Evolutionary conservation across 345 rosid genomes (phyloP).

Genomic region (Heritiera fomes): DNA sequence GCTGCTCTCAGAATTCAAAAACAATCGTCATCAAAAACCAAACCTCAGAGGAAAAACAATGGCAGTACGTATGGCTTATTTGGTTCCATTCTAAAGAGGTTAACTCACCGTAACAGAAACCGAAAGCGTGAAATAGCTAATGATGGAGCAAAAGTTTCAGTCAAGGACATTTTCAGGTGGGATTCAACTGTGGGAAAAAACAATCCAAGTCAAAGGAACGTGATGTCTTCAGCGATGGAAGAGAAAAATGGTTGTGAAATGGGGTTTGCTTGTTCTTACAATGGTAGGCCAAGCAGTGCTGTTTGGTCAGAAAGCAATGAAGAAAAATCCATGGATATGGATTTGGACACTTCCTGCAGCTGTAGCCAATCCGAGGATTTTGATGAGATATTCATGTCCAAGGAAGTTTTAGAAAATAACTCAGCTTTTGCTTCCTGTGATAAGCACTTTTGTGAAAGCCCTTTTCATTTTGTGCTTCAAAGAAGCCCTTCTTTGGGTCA

Average conservation of each 20-base stretch:
- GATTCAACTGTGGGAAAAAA: constrained; percentile 45
- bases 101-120: constrained; percentile 38
- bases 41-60: constrained; percentile 39
- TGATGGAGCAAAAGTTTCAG: constrained; percentile 37
- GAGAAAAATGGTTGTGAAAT: constrained; percentile 34
- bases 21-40: constrained; percentile 39
- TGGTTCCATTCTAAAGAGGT: constrained; percentile 65
- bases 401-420: neutral
- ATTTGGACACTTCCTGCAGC: constrained; percentile 52
- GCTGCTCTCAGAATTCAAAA: constrained; percentile 83
- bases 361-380: constrained; percentile 44
- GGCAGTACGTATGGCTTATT: constrained; percentile 45
- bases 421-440: constrained; percentile 40
- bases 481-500: constrained; percentile 49
- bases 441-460: constrained; percentile 58
- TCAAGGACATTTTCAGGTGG: constrained; percentile 52
- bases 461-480: constrained; percentile 65
- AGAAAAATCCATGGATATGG: constrained; percentile 60
- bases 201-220: constrained; percentile 23
- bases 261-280: constrained; percentile 33
- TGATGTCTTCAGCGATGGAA: constrained; percentile 26
- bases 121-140: constrained; percentile 35
- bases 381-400: constrained; percentile 31
- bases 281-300: constrained; percentile 57
- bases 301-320: constrained; percentile 72